A percentile compares a stretch with the other conserved stretches of the same genome.
Evolutionary conservation across 768 basidiomycete genomes (phyloP).

Genomic region (Trametes maxima): DNA sequence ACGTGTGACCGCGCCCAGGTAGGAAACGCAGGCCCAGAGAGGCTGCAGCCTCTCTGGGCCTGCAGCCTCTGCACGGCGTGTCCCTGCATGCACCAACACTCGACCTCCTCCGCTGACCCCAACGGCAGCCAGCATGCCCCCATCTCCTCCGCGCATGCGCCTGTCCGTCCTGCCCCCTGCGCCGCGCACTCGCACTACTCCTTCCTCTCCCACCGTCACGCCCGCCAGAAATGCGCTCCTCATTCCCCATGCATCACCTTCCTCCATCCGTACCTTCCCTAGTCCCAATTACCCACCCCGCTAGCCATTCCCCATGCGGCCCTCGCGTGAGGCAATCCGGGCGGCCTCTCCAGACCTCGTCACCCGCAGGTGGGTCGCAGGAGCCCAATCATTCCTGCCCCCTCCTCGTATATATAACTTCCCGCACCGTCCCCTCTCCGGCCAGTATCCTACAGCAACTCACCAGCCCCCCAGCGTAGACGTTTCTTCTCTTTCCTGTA

Average conservation of each 20-base stretch:
- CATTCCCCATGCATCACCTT: no score
- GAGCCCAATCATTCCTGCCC: not conserved
- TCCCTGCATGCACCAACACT: no score
- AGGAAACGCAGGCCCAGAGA: no score
- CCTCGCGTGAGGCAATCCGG: constrained; percentile 6
- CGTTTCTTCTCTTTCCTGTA: constrained; percentile 2
- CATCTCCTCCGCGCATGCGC: no score
- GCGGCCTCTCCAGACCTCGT: not conserved
- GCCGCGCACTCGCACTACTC: no score
- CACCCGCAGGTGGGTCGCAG: constrained; percentile 6
- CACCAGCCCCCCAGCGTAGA: constrained; percentile 10
- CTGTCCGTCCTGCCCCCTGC: no score
- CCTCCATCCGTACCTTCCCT: not conserved
- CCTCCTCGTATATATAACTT: constrained; percentile 20
- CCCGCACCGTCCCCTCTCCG: constrained; percentile 10
- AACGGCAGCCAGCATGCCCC: no score
- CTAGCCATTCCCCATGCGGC: constrained; percentile 11
- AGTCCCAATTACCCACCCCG: not conserved
- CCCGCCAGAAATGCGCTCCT: no score
- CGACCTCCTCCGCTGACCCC: no score
- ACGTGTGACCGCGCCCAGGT: no score
- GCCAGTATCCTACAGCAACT: constrained; percentile 15
- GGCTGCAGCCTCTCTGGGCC: no score
- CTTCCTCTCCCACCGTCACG: not conserved
- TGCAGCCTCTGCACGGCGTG: not conserved